Conservation (phyloP, 257 asterid species). For the Eustoma russellianum region DNA sequence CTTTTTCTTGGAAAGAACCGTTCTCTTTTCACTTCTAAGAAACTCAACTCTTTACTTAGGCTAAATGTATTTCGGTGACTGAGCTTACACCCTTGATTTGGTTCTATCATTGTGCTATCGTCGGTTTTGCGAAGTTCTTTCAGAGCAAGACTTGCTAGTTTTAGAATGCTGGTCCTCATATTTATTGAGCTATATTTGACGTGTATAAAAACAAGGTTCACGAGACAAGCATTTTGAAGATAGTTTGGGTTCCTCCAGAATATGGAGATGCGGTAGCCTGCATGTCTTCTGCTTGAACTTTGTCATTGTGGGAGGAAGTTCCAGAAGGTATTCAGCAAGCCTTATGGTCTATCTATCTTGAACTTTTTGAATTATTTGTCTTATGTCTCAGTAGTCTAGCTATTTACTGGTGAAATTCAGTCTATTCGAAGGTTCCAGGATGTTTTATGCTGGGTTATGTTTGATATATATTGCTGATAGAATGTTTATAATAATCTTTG, state of each 20-base stretch:
- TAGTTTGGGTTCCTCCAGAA: conserved; percentile 84
- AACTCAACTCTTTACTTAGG: background rate
- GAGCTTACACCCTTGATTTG: background rate
- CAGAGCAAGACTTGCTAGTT: background rate
- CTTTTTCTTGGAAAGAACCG: too few species aligned
- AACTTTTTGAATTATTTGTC: background rate
- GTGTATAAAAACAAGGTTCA: conserved; percentile 28
- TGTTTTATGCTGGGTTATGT: too few species aligned
- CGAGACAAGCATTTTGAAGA: conserved; percentile 46
- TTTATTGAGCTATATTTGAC: background rate
- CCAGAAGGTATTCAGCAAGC: conserved; percentile 35
- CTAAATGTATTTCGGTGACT: background rate
- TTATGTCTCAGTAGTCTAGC: background rate
- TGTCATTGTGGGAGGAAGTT: conserved; percentile 81
- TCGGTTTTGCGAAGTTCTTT: background rate
- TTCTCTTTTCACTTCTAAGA: background rate
- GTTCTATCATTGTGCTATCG: background rate
- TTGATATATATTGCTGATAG: too few species aligned
- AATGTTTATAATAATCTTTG: too few species aligned
- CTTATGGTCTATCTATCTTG: too few species aligned
- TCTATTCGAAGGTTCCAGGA: too few species aligned
- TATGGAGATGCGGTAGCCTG: conserved; percentile 83
- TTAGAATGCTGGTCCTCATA: background rate
- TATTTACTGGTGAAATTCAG: background rate
- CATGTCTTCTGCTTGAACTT: conserved; percentile 50